A percentile compares a stretch with the other conserved stretches of the same genome.
Conservation (phyloP, 257 asterid genomes). For the Salvia rosmarinus region DNA sequence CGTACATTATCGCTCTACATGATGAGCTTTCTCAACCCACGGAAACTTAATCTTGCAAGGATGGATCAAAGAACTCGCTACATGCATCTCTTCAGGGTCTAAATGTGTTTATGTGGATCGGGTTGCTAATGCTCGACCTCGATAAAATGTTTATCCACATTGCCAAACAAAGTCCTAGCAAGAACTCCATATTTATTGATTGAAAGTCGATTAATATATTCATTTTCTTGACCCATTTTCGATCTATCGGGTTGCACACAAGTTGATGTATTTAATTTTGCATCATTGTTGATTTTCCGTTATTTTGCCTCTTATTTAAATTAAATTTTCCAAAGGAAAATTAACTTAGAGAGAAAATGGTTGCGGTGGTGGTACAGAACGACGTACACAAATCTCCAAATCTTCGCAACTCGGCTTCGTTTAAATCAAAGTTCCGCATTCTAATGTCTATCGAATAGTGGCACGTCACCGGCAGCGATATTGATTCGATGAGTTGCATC, state of each 20-base stretch:
- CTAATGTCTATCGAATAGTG: conserved; percentile 78
- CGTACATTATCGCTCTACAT: conserved; percentile 70
- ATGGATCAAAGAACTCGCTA: conserved; percentile 56
- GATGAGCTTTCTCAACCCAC: conserved; percentile 66
- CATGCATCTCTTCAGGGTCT: conserved; percentile 61
- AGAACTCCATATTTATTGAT: no score
- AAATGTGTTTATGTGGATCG: conserved; percentile 52
- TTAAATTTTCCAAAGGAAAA: not conserved
- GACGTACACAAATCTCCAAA: conserved; percentile 65
- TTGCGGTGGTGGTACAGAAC: conserved; percentile 66
- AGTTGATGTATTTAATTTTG: not conserved
- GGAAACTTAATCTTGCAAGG: conserved; percentile 53
- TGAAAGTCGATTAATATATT: no score
- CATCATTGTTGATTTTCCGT: conserved; percentile 8
- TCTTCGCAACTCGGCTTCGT: conserved; percentile 76
- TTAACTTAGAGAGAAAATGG: conserved; percentile 43
- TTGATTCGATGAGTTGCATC: conserved; percentile 60
- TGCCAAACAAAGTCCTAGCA: no score
- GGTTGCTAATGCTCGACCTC: no score
- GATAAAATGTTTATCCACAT: no score
- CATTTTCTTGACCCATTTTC: no score
- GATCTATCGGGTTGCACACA: not conserved
- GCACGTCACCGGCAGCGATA: conserved; percentile 44
- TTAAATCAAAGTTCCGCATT: conserved; percentile 73
- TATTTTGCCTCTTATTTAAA: conserved; percentile 25